phyloP scores from a whole-genome alignment of 352 stramenopile species.

The Thraustochytrium striatum region DNA sequence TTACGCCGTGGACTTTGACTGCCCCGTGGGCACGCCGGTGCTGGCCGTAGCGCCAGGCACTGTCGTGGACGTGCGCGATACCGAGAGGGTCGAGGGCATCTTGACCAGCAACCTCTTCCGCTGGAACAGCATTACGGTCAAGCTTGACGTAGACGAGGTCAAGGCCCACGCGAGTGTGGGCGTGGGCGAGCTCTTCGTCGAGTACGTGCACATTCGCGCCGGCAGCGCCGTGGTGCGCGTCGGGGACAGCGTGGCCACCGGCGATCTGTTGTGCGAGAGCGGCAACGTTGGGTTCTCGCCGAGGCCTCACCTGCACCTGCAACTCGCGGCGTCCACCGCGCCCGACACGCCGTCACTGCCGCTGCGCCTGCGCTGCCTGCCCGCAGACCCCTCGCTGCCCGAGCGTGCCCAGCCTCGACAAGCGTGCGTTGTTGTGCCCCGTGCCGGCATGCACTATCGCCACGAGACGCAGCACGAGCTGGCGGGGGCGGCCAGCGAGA shows the following conservation, averaged over 20 bases:
- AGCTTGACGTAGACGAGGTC: constrained; percentile 50
- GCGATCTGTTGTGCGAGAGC: constrained; percentile 60
- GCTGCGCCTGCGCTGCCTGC: neutral
- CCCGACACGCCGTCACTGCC: constrained; percentile 14
- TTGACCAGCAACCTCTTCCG: constrained; percentile 62
- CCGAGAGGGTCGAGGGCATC: constrained; percentile 57
- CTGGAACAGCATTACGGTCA: constrained; percentile 65
- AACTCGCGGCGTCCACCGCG: neutral
- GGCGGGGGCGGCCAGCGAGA: too few species aligned
- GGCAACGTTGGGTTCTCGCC: constrained; percentile 63
- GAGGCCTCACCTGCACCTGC: constrained; percentile 61
- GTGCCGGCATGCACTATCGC: too few species aligned
- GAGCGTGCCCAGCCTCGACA: too few species aligned
- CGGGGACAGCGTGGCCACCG: constrained; percentile 58
- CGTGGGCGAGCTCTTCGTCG: constrained; percentile 55
- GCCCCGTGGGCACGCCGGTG: constrained; percentile 62
- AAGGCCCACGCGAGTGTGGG: too few species aligned
- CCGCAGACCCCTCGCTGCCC: too few species aligned
- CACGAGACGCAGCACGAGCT: too few species aligned
- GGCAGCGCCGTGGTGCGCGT: constrained; percentile 54
- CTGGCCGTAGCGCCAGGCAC: constrained; percentile 58
- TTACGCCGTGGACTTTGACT: constrained; percentile 66
- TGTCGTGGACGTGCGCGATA: constrained; percentile 56
- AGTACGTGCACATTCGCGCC: constrained; percentile 66
- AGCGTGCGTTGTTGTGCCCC: too few species aligned